Percentiles rank a stretch among this genome's conserved stretches.
These are phyloP conservation scores for Komagataella ulmi DNA, from an alignment of 805 yeast genomes.

Conservation along the genomic window DNA sequence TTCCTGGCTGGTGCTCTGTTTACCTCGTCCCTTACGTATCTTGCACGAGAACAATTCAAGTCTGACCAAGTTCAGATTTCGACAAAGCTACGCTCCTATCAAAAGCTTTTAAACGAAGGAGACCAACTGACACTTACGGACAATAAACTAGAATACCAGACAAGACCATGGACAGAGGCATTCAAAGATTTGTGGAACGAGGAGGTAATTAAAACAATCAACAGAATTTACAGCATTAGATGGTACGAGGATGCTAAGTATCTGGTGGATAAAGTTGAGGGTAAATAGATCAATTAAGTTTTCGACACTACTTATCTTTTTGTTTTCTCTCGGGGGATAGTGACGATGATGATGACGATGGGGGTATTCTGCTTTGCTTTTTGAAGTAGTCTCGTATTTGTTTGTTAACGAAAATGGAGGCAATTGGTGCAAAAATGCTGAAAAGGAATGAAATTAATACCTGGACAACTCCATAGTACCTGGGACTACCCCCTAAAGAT, in stretches of 20 bases:
- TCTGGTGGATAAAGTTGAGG: slow-evolving; percentile 18
- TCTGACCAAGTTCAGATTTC: slow-evolving; percentile 32
- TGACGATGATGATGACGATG: not conserved
- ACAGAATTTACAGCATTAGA: slow-evolving; percentile 45
- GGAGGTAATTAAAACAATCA: slow-evolving; percentile 49
- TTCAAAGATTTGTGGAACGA: slow-evolving; percentile 71
- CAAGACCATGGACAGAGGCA: slow-evolving; percentile 42
- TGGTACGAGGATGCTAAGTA: slow-evolving; percentile 28
- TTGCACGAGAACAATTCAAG: slow-evolving; percentile 43
- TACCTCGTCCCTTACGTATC: slow-evolving; percentile 48
- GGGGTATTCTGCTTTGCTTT: slow-evolving; percentile 7
- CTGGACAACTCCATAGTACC: slow-evolving; percentile 43
- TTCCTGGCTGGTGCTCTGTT: slow-evolving; percentile 42
- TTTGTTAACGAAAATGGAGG: slow-evolving; percentile 31
- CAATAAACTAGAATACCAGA: slow-evolving; percentile 28
- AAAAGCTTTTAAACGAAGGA: slow-evolving; percentile 36
- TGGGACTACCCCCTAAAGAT: slow-evolving; percentile 58
- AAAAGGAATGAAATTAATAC: slow-evolving; percentile 31
- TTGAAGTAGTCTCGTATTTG: slow-evolving; percentile 40
- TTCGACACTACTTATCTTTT: not conserved
- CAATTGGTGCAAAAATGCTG: slow-evolving; percentile 47
- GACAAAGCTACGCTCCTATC: slow-evolving; percentile 30
- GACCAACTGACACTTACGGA: slow-evolving; percentile 35
- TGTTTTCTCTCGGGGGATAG: not conserved
- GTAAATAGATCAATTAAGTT: not conserved